These are phyloP conservation scores for Cylindrodendrum hubeiense DNA, from an alignment of 2,329 filamentous ascomycete genomes.

Conservation along the genomic window DNA sequence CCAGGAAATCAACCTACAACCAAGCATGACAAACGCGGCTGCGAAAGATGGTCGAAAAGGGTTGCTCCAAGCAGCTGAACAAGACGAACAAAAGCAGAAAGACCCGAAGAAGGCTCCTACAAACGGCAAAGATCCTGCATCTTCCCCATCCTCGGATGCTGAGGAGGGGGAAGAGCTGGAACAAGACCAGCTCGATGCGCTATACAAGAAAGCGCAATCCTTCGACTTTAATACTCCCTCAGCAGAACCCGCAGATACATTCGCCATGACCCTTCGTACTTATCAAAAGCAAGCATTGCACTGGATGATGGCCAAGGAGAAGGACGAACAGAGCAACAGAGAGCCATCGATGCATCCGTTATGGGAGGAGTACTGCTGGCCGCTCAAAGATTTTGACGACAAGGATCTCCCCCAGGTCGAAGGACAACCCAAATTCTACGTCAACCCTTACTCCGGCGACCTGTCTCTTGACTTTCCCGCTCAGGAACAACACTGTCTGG, in stretches of 20 bases:
- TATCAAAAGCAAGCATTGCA: slow-evolving; percentile 96
- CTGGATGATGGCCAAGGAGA: slow-evolving; percentile 98
- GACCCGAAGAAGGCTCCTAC: slow-evolving; percentile 55
- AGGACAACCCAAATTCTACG: slow-evolving; percentile 83
- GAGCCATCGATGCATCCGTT: slow-evolving; percentile 93
- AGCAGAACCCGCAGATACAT: slow-evolving; percentile 84
- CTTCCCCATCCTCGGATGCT: slow-evolving; percentile 71
- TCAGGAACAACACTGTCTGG: slow-evolving; percentile 94
- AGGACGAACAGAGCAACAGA: slow-evolving; percentile 76
- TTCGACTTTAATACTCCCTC: slow-evolving; percentile 95
- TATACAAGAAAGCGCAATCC: slow-evolving; percentile 96
- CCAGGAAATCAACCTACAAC: slow-evolving; percentile 86
- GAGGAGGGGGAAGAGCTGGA: slow-evolving; percentile 94
- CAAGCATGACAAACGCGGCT: slow-evolving; percentile 80
- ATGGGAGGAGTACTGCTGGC: slow-evolving; percentile 97
- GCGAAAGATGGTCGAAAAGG: slow-evolving; percentile 86
- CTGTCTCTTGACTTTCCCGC: slow-evolving; percentile 90
- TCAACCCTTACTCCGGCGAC: slow-evolving; percentile 97
- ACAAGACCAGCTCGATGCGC: slow-evolving; percentile 91
- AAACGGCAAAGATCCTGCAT: slow-evolving; percentile 52
- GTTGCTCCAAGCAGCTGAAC: slow-evolving; percentile 87
- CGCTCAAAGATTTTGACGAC: slow-evolving; percentile 87
- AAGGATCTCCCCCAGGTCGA: slow-evolving; percentile 75
- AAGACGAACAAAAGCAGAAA: slow-evolving; percentile 81
- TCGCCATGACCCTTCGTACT: slow-evolving; percentile 84